Percentiles rank a stretch among this genome's conserved stretches.
Conservation (phyloP, 805 yeast species). For the Candida nemodendra region DNA sequence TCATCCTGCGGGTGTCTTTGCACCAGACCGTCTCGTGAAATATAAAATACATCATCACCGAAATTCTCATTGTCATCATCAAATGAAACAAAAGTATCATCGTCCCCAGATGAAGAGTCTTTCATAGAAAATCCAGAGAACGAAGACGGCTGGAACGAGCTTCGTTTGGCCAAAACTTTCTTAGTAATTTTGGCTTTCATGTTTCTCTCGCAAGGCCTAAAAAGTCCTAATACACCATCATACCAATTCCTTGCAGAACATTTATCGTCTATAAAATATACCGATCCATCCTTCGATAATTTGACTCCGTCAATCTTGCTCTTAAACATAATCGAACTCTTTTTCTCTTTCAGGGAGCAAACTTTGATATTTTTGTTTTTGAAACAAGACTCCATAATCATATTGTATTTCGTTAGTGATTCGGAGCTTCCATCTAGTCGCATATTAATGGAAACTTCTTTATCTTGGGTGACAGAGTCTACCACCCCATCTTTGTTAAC, state of each 20-base stretch:
- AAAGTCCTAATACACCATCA: slow-evolving; percentile 26
- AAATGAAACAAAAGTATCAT: slow-evolving; percentile 14
- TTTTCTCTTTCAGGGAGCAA: slow-evolving; percentile 26
- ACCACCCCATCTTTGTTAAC: slow-evolving; percentile 10
- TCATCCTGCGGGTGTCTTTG: slow-evolving; percentile 55
- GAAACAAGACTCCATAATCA: slow-evolving; percentile 19
- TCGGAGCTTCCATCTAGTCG: slow-evolving; percentile 7
- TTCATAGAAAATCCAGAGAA: slow-evolving; percentile 3
- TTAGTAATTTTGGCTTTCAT: slow-evolving; percentile 28
- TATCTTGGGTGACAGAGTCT: background rate
- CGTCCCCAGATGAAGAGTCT: slow-evolving; percentile 12
- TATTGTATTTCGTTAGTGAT: slow-evolving; percentile 9
- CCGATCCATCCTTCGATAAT: slow-evolving; percentile 30
- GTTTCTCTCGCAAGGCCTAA: slow-evolving; percentile 32
- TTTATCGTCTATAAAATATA: slow-evolving; percentile 27
- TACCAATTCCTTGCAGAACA: slow-evolving; percentile 25
- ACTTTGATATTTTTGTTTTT: slow-evolving; percentile 11
- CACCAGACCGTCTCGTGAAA: slow-evolving; percentile 57
- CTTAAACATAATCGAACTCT: slow-evolving; percentile 19
- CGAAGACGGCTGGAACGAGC: slow-evolving; percentile 11
- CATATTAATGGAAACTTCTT: background rate
- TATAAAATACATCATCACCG: slow-evolving; percentile 29
- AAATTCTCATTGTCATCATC: slow-evolving; percentile 17
- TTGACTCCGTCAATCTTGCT: slow-evolving; percentile 31
- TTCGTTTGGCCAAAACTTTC: slow-evolving; percentile 22